phyloP scores from a whole-genome alignment of 768 basidiomycete species.

The Boletus vermiculosoides region DNA sequence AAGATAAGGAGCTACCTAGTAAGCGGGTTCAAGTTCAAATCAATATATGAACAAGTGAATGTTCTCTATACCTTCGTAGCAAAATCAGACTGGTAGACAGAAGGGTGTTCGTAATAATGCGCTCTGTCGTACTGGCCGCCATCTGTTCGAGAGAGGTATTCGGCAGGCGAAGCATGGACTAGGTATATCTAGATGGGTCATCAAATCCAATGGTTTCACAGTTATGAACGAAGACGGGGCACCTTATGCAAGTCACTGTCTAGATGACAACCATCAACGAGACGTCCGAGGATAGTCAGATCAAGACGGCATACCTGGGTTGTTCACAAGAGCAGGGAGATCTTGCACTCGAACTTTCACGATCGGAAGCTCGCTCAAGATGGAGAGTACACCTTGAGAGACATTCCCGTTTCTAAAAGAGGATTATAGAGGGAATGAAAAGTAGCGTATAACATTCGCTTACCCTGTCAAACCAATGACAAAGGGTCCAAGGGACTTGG shows the following conservation, averaged over 20 bases:
- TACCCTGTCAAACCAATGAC: constrained; percentile 85
- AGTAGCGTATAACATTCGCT: constrained; percentile 10
- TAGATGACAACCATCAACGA: constrained; percentile 22
- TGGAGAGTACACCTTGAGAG: constrained; percentile 69
- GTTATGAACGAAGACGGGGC: not conserved
- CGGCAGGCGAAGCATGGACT: constrained; percentile 63
- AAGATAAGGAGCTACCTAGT: constrained; percentile 78
- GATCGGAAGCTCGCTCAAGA: constrained; percentile 70
- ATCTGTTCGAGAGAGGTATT: constrained; percentile 66
- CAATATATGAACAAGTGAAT: not conserved
- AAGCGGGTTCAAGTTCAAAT: not conserved
- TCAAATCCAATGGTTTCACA: not conserved
- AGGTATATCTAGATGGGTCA: constrained; percentile 59
- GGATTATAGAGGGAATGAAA: not conserved
- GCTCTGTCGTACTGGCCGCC: constrained; percentile 57
- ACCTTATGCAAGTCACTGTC: constrained; percentile 62
- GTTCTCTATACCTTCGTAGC: constrained; percentile 52
- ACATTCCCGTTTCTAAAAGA: constrained; percentile 75
- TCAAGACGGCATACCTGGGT: constrained; percentile 42
- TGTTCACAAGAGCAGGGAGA: constrained; percentile 53
- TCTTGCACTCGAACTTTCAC: constrained; percentile 54
- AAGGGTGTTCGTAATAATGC: constrained; percentile 74
- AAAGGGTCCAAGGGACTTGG: constrained; percentile 67
- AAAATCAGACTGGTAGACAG: constrained; percentile 65
- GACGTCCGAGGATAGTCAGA: not conserved